Base-by-base conservation (phyloP, 345 rosid species). In the Fremontodendron californicum region DNA sequence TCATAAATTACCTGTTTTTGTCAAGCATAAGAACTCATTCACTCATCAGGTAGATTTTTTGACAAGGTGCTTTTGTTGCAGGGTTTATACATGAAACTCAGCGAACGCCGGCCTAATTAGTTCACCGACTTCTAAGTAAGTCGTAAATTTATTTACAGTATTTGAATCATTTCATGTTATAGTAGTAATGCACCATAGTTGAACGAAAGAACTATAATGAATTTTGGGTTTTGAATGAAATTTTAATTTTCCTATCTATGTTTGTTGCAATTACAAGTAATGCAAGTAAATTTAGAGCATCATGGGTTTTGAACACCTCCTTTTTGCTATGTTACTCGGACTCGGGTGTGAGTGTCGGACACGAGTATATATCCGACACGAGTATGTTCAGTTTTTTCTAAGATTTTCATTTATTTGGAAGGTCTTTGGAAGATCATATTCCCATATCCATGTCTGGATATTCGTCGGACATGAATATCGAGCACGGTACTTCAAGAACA, bases 81-180 rank as follows among this genome's bases (percentile, higher is more conserved):
- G 96, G 98, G 98, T 58, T 82, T 94, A 87, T 89, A 87, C 89
- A 89, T 93, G 93, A 90, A 80, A 77, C 86, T 93, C 67, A 86
- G 90, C 81, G 85, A 77, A 76, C 86, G 97, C 72, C 58, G 78
- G 82, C 71, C 73, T 46, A 78, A 77, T 74, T 60, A 64, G 81
- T 49, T 78, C 83, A 62, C 69, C 84, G 61, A 54, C 79, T 29
- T 51, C 80, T 48, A 73, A 80, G 88, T 88, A 81, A 85, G 84
- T 60, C 43, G 55, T 33, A 80, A 37, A 71, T 33, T 29, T 57
- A 27, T 48, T 72, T 9, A 60, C 7, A 4, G 46, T 63, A 35
- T 45, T 45, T n/a, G 9, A 48, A 61, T 10, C 23, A 51, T 63
- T 21, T 1, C 54, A 16, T 46, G n/a, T 48, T 13, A 35, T 71